Conservation (phyloP, 2,329 filamentous ascomycete genomes). For the Rhinocladiella mackenziei region DNA sequence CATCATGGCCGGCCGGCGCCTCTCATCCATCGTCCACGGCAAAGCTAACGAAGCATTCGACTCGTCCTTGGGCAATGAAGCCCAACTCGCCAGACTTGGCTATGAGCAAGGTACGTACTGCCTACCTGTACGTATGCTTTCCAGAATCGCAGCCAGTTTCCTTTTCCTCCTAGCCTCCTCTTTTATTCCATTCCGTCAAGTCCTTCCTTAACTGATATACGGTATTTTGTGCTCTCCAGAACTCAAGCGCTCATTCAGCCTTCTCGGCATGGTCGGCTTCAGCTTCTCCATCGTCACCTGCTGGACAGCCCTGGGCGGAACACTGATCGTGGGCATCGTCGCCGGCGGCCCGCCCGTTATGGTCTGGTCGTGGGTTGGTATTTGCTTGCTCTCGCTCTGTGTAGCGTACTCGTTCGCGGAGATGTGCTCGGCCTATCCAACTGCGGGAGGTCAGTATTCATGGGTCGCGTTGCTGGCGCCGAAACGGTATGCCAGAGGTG, state of each 20-base stretch:
- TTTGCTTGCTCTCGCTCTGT: slow-evolving; percentile 49
- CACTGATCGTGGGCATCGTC: slow-evolving; percentile 54
- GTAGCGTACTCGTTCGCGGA: slow-evolving; percentile 59
- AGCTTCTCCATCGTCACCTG: slow-evolving; percentile 57
- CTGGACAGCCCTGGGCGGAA: slow-evolving; percentile 56
- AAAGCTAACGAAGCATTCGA: slow-evolving; percentile 15
- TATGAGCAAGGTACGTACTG: slow-evolving; percentile 37
- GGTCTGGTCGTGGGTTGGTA: slow-evolving; percentile 55
- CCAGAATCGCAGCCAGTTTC: too few species aligned
- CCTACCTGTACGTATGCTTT: background rate
- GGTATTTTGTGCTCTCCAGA: slow-evolving; percentile 36
- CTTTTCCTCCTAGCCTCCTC: too few species aligned
- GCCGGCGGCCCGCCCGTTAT: slow-evolving; percentile 57
- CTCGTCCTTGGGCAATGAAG: slow-evolving; percentile 32
- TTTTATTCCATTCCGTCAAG: too few species aligned
- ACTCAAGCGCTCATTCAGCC: slow-evolving; percentile 53
- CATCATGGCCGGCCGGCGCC: slow-evolving; percentile 11
- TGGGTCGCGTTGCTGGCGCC: slow-evolving; percentile 54
- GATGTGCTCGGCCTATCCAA: slow-evolving; percentile 47
- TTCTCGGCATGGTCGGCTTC: slow-evolving; percentile 58
- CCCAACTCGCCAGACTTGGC: slow-evolving; percentile 37
- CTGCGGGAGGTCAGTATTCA: slow-evolving; percentile 43
- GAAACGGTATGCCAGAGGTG: slow-evolving; percentile 40
- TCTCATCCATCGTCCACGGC: slow-evolving; percentile 19
- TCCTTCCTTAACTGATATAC: slow-evolving; percentile 1